Base-by-base conservation (phyloP, 2,329 filamentous ascomycete species). In the Aspergillus phoenicis region DNA sequence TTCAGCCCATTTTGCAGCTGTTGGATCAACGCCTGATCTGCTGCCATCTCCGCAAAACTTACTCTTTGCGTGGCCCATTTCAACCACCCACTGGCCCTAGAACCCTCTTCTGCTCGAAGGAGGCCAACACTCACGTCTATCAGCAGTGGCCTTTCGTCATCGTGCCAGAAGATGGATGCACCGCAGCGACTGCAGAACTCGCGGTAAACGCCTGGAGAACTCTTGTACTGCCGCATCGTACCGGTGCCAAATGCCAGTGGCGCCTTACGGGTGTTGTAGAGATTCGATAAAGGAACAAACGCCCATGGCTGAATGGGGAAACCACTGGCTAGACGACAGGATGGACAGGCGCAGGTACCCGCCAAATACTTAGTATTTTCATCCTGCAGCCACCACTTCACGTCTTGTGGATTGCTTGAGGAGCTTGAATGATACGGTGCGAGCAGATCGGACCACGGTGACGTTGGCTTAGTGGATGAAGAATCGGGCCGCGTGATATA, bases 291-390 rank as follows among this genome's bases (percentile, higher is more conserved):
- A 0, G 87, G 86, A 0, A 90, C 76, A 68, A 90, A 91, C 0
- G 85, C 81, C 88, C 88, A 91, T 0, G 83, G 77, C 66, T 89
- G 84, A 51, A 90, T 82, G 59, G 89, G 86, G 64, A 86, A 87
- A 3, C 88, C 87, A 1, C 84, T 82, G 0, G 77, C 74, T 3
- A 87, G 76, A 5, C 88, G 84, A 70, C 89, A 91, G 2, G 85
- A 84, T 5, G 75, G 79, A 72, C 89, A 91, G 1, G 82, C 80
- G 67, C 88, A 90, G 7, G 83, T 81, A 1, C 85, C 85, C 2
- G 85, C 84, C 2, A 87, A 75, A 70, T 87, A 90, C 61, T 80
- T 84, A 5, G 75, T 81, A 8, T 77, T 61, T 6, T 59, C 65
- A 6, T 73, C 73, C 15, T 80, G 76, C n/a, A 89, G 77, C 81